Conservation (phyloP, 1,139 yeast genomes). For the Candida smagusa region DNA sequence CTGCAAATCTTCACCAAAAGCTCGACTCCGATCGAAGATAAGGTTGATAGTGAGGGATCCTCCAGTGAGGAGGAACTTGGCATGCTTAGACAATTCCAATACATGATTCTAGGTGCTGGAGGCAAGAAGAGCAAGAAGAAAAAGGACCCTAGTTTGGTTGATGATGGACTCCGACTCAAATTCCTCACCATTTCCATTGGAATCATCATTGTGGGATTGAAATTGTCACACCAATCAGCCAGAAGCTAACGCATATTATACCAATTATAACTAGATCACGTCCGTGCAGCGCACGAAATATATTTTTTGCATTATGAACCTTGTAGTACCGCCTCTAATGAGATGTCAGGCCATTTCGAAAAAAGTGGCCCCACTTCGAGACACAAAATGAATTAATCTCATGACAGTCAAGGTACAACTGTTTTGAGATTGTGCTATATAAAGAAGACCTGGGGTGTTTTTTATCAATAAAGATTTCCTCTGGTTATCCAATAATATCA, state of each 20-base stretch:
- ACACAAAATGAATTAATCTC: too few species aligned
- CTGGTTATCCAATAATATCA: neutral
- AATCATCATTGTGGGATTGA: slow-evolving; percentile 40
- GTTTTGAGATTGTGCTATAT: too few species aligned
- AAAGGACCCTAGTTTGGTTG: slow-evolving; percentile 28
- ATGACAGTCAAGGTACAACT: too few species aligned
- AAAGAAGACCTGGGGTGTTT: too few species aligned
- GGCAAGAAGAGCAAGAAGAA: slow-evolving; percentile 15
- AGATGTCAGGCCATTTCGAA: too few species aligned
- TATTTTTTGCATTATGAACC: neutral
- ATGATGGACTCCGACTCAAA: slow-evolving; percentile 42
- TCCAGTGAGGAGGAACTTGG: slow-evolving; percentile 23
- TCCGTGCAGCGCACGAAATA: neutral
- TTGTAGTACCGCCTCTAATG: neutral
- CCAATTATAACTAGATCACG: too few species aligned
- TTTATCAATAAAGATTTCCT: neutral
- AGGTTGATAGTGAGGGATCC: slow-evolving; percentile 12
- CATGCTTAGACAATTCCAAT: slow-evolving; percentile 34
- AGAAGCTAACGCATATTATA: neutral
- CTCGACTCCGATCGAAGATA: slow-evolving; percentile 11
- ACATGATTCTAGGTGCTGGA: slow-evolving; percentile 29
- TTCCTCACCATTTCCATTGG: slow-evolving; percentile 45
- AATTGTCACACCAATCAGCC: slow-evolving; percentile 26
- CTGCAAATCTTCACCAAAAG: slow-evolving; percentile 30
- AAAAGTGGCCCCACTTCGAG: too few species aligned